These are phyloP conservation scores for Priceomyces fermenticarens DNA, from an alignment of 805 yeast species.

Conservation along the genomic window DNA sequence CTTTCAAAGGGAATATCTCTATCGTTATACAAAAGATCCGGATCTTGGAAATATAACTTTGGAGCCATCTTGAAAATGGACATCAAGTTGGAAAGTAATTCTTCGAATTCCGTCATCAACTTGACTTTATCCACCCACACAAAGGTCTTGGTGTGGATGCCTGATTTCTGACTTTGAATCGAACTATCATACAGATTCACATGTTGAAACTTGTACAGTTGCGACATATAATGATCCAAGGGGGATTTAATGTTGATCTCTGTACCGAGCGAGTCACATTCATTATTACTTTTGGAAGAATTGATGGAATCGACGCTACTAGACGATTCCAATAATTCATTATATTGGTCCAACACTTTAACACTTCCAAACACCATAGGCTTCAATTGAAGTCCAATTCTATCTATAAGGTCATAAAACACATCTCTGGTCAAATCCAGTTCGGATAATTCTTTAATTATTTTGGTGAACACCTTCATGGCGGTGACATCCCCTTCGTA, in stretches of 20 bases:
- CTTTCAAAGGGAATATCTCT: conserved; percentile 11
- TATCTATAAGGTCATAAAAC: conserved; percentile 22
- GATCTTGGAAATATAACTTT: conserved; percentile 29
- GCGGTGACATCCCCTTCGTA: conserved; percentile 21
- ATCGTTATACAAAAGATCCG: conserved; percentile 17
- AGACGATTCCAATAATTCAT: conserved; percentile 10
- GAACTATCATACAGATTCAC: background rate
- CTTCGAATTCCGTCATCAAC: conserved; percentile 18
- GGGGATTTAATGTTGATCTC: conserved; percentile 10
- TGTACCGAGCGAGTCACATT: conserved; percentile 6
- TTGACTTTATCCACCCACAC: conserved; percentile 2
- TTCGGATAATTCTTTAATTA: conserved; percentile 29
- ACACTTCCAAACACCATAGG: conserved; percentile 23
- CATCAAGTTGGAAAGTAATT: conserved; percentile 30
- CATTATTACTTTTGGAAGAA: conserved; percentile 13
- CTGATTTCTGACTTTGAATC: background rate
- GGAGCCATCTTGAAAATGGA: conserved; percentile 32
- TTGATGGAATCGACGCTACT: conserved; percentile 11
- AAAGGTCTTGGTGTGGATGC: conserved; percentile 2
- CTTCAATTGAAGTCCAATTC: conserved; percentile 22
- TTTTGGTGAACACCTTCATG: conserved; percentile 23
- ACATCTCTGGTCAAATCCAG: conserved; percentile 15
- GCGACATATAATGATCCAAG: conserved; percentile 16
- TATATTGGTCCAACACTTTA: conserved; percentile 20
- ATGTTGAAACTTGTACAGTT: conserved; percentile 1